Evolutionary conservation across 352 stramenopile species (phyloP).

Genomic region (Achlya hypogyna): DNA sequence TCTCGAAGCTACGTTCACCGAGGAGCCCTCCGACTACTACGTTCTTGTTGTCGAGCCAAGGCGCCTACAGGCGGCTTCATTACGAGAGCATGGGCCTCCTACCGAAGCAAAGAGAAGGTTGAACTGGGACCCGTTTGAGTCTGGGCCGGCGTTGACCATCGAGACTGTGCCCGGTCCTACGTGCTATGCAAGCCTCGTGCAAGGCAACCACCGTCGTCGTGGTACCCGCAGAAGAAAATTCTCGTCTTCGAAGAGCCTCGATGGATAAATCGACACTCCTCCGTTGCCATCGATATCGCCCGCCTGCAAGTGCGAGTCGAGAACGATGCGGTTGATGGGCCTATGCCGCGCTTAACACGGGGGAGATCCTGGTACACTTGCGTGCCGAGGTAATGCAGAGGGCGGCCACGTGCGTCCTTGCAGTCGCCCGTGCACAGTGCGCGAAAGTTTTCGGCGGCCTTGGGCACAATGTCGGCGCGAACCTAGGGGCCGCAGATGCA

Average conservation of each 20-base stretch:
- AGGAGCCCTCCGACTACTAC: constrained; percentile 66
- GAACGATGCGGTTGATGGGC: constrained; percentile 88
- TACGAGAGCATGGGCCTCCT: no score
- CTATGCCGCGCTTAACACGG: constrained; percentile 19
- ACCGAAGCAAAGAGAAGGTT: constrained; percentile 80
- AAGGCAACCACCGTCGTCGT: not conserved
- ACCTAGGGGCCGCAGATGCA: constrained; percentile 34
- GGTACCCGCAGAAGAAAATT: constrained; percentile 82
- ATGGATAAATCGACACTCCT: constrained; percentile 58
- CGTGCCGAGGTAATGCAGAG: constrained; percentile 10
- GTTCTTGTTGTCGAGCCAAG: constrained; percentile 65
- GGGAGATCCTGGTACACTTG: not conserved
- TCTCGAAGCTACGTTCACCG: constrained; percentile 36
- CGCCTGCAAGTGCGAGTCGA: constrained; percentile 84
- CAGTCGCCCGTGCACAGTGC: constrained; percentile 91
- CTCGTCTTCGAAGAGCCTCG: constrained; percentile 83
- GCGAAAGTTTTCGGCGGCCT: constrained; percentile 95
- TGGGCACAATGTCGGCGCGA: constrained; percentile 89
- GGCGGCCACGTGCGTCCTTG: constrained; percentile 23
- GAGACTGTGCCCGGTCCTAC: constrained; percentile 77
- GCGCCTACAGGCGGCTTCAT: constrained; percentile 29
- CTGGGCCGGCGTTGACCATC: constrained; percentile 91
- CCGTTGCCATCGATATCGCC: constrained; percentile 86
- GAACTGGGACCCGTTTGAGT: constrained; percentile 96
- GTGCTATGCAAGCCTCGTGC: constrained; percentile 38